Evolutionary conservation across 495 filamentous ascomycete genomes (phyloP), one percentile per base, ranked within the genome.

Genomic region (Glonium stellatum): DNA sequence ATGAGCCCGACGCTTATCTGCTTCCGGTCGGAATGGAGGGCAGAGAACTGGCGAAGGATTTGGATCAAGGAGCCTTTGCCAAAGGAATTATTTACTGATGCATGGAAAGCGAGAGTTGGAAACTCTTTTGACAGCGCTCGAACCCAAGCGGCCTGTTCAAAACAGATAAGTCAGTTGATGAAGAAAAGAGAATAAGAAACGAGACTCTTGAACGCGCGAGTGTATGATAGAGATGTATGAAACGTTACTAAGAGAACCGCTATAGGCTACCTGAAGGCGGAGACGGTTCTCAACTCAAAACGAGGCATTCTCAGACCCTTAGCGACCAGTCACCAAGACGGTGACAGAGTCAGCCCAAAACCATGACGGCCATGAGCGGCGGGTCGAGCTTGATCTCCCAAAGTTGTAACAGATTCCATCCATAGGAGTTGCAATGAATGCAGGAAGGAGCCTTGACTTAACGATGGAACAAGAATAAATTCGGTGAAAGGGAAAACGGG

Each of bases 231-330:
- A 63, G 66, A 88, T 98, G 92, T 98, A 82, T 95, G 92, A 87
- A 86, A 87, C 90, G 86, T 88, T 86, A 96, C 92, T 98, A 97
- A 95, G 93, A 96, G 87, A 76, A 82, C 81, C 80, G 79, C 85
- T 83, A 92, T 77, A 69, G 69, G 72, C 73, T 71, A 63, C 72
- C 13, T 21, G 57, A 51, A 71, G 57, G 74, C 62, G 72, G 75
- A 73, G 76, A 68, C 68, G 81, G 82, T 78, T 73, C 84, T 95
- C 91, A 90, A 95, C 90, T 96, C 89, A 87, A 84, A 84, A 87
- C 84, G 85, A 84, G 80, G 81, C 82, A 86, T 79, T 77, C 76
- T 73, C 74, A 61, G 61, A 73, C 76, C 77, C 79, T 82, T 72
- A 68, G 72, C 27, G 82, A 83, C 70, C 64, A 65, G 72, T 73